Conservation (phyloP, 768 basidiomycete genomes). For the Hemileccinum rubropunctum region DNA sequence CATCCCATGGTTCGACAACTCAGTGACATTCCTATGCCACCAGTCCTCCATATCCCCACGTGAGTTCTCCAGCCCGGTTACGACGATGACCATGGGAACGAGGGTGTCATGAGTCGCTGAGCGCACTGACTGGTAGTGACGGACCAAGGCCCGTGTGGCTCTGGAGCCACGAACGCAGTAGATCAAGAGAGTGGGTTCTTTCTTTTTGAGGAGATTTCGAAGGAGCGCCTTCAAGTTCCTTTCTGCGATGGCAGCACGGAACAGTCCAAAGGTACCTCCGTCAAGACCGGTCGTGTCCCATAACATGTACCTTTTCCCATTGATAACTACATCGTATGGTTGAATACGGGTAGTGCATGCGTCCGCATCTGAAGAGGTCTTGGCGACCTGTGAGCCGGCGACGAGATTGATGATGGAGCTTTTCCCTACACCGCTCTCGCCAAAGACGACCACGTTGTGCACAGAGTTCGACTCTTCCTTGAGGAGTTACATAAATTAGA, state of each 20-base stretch:
- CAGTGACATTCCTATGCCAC: conserved; percentile 29
- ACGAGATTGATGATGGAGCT: conserved; percentile 45
- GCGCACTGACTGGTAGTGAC: conserved; percentile 37
- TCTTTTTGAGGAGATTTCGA: conserved; percentile 29
- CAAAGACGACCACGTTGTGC: conserved; percentile 42
- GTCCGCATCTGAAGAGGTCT: conserved; percentile 29
- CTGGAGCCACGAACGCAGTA: conserved; percentile 41
- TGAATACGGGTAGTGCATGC: conserved; percentile 36
- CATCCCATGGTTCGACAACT: conserved; percentile 23
- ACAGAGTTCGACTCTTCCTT: conserved; percentile 4
- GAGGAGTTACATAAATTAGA: conserved; percentile 1
- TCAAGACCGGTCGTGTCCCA: conserved; percentile 38
- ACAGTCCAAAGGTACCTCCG: conserved; percentile 27
- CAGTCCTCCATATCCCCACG: conserved; percentile 33
- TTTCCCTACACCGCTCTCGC: conserved; percentile 42
- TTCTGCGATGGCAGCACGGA: conserved; percentile 22
- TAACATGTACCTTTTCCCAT: conserved; percentile 19
- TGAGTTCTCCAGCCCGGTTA: conserved; percentile 39
- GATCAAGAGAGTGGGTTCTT: conserved; percentile 39
- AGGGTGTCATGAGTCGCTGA: conserved; percentile 27
- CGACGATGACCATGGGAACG: conserved; percentile 38
- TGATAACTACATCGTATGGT: conserved; percentile 24
- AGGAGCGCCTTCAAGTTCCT: conserved; percentile 32
- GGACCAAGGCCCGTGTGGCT: conserved; percentile 35
- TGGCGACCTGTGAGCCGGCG: conserved; percentile 26